Evolutionary conservation across 345 rosid species (phyloP).

Genomic region (Cardamine occulta): DNA sequence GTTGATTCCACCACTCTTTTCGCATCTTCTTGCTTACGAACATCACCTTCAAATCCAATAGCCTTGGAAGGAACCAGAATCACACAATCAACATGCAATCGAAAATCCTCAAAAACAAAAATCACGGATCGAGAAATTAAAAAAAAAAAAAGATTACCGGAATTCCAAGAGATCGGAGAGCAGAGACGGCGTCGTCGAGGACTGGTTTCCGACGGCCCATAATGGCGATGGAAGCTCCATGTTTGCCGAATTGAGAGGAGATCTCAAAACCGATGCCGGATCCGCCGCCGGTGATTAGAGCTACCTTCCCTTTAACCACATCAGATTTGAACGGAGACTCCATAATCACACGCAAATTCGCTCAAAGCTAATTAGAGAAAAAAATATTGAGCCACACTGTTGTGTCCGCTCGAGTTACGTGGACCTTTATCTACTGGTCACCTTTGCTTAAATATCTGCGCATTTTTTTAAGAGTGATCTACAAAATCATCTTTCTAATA

Average conservation of each 20-base stretch:
- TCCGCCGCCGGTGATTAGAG: slow-evolving; percentile 82
- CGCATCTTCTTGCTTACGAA: slow-evolving; percentile 78
- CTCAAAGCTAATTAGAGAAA: neutral
- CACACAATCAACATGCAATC: neutral
- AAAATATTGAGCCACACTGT: neutral
- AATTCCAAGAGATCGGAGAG: slow-evolving; percentile 67
- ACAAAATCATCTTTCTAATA: neutral
- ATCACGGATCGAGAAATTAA: neutral
- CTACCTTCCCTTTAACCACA: slow-evolving; percentile 61
- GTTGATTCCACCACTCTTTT: slow-evolving; percentile 73
- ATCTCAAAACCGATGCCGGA: slow-evolving; percentile 91
- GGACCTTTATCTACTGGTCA: neutral
- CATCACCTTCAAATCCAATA: slow-evolving; percentile 83
- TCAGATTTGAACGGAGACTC: slow-evolving; percentile 74
- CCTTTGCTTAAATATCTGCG: neutral
- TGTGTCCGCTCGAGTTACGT: neutral
- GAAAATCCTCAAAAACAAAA: neutral
- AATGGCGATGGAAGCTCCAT: slow-evolving; percentile 77
- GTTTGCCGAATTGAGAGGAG: slow-evolving; percentile 65
- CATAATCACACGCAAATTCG: slow-evolving; percentile 41
- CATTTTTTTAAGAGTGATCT: neutral
- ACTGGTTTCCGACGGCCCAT: slow-evolving; percentile 78
- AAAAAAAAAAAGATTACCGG: slow-evolving; percentile 38
- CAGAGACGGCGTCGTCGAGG: slow-evolving; percentile 66
- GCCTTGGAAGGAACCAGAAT: slow-evolving; percentile 48